Base-by-base conservation (phyloP, 768 basidiomycete genomes). In the Suillus alpinus region DNA sequence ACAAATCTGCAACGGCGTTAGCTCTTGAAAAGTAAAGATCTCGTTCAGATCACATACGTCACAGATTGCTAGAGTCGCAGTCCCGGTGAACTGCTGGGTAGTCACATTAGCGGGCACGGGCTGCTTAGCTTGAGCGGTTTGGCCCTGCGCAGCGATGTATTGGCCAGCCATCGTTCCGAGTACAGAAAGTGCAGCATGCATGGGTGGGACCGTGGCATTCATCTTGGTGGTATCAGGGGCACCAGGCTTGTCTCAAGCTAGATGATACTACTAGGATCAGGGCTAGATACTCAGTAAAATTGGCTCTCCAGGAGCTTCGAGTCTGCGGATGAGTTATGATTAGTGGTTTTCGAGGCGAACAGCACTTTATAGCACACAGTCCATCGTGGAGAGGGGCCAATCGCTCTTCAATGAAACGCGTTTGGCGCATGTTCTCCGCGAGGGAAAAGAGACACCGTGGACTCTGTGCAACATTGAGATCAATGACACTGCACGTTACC, bases 1-100 rank as follows among this genome's bases (percentile, higher is more conserved):
- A 67, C 86, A 88, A 44, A 77, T 75, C 86, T 87, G 55, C 23
- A 61, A 62, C 43, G 52, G 49, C 34, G 26, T 65, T 29, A 57
- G 20, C 53, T 39, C 50, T 61, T n/a, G 47, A 37, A 18, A 32
- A 23, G 53, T 46, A 55, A 44, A 62, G 43, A 60, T 55, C 8
- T 62, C 51, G 61, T 49, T 32, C 31, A 16, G 26, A 51, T 26
- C 13, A 72, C 79, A 59, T 66, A 87, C 85, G 65, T 85, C 79
- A 71, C 86, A 87, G 40, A 84, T 71, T 52, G 68, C 75, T 14
- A 75, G 72, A 50, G 73, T 64, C 52, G 62, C 69, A 49, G 57
- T 62, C 56, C 70, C 65, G 51, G 69, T 34, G 56, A 40, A 41
- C 39, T 69, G 71, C 52, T 51, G 63, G 36, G 66, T 46, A 37